Base-by-base conservation (phyloP, 106 monocot genomes). In the Gastrodia elata region DNA sequence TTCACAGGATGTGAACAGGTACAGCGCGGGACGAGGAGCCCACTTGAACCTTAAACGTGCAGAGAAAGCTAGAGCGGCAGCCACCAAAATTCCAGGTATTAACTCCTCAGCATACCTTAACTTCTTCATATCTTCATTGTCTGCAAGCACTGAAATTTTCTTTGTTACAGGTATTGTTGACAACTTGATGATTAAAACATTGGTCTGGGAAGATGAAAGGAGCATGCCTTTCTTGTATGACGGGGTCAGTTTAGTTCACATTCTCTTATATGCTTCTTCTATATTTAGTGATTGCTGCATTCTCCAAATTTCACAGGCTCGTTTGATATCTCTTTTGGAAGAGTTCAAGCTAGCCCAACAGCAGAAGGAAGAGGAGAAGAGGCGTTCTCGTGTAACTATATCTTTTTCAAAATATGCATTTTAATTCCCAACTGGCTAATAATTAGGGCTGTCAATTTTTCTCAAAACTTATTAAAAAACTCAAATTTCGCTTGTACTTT, bases 1-100 rank as follows among this genome's bases (percentile, higher is more conserved):
- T 4, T 22, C 16, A 40, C 80, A 92, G 95, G 95, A 96, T 71
- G 78, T 81, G 7, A 96, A 84, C 58, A 85, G 84, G 69, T 96
- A 96, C 39, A 87, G 70, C 75, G 76, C 87, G 0, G 86, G 89
- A 48, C 85, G 87, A 73, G 92, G 90, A 69, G 84, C 83, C 8
- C 96, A 96, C 72, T 79, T 96, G 65, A 96, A 96, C 59, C 81
- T 92, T 32, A 96, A 92, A 67, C 89, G 84, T 73, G 96, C 96
- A 38, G 96, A 96, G 80, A 96, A 92, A 74, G 96, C 92, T 48
- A 83, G 96, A 16, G 55, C 90, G 30, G 44, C 77, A 26, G 79
- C 92, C 26, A 77, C 38, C 39, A 96, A 88, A 76, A 92, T 96
- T 79, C 92, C 96, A 80, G 85, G 96, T 92, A 40, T 69, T 67